phyloP scores from a whole-genome alignment of 352 stramenopile genomes.

The Phytophthora hibernalis region DNA sequence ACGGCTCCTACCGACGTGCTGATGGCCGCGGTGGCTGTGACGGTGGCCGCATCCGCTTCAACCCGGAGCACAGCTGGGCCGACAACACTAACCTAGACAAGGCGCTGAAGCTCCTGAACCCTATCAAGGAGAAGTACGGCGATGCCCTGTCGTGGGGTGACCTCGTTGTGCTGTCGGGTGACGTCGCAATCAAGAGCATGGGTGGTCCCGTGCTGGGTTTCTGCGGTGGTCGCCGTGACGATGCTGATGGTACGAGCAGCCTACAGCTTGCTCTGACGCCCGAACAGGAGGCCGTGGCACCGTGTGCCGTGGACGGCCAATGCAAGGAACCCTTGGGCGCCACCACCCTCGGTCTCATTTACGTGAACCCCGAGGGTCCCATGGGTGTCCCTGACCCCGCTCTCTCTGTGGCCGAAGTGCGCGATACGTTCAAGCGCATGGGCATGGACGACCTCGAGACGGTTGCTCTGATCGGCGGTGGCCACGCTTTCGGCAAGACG shows the following conservation, averaged over 20 bases:
- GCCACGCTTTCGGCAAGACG: conserved; percentile 93
- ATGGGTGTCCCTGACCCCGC: conserved; percentile 81
- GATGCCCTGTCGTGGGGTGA: conserved; percentile 90
- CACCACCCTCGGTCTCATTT: conserved; percentile 72
- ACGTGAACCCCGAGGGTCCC: conserved; percentile 71
- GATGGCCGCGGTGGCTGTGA: too few relatives aligned
- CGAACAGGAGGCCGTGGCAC: conserved; percentile 52
- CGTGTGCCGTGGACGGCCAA: conserved; percentile 49
- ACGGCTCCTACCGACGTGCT: too few relatives aligned
- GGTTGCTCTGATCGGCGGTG: conserved; percentile 92
- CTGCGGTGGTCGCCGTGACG: conserved; percentile 90
- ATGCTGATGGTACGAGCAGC: conserved; percentile 69
- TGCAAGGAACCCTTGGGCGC: conserved; percentile 63
- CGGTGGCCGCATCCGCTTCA: conserved; percentile 57
- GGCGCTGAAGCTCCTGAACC: conserved; percentile 51
- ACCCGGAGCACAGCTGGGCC: conserved; percentile 48
- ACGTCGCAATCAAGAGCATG: too few relatives aligned
- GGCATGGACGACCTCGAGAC: conserved; percentile 94
- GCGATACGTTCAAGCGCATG: conserved; percentile 94
- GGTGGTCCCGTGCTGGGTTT: conserved; percentile 92
- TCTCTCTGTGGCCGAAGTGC: conserved; percentile 91
- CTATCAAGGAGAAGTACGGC: conserved; percentile 75
- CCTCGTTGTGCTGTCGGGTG: conserved; percentile 93
- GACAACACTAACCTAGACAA: conserved; percentile 79
- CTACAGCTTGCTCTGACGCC: conserved; percentile 46